Base-by-base conservation (phyloP, 805 yeast species). In the Lipomyces oligophaga region DNA sequence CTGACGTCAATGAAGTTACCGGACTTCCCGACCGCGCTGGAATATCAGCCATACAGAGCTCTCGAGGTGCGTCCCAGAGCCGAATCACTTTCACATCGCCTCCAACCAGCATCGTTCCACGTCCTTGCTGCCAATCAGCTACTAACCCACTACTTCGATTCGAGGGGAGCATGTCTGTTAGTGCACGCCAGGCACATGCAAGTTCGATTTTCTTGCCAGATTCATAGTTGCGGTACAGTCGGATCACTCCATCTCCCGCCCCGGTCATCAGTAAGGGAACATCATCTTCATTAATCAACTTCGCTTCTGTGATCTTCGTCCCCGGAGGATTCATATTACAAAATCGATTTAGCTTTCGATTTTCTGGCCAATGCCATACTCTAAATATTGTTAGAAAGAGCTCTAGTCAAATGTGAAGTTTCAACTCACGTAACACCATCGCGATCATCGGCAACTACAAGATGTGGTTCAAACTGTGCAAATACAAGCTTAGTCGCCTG, bases 21-120 rank as follows among this genome's bases (percentile, higher is more conserved):
- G 90, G 80, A 16, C 90, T 80, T 0, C 95, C 80, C 0, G 96
- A 85, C 46, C 96, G 75, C 0, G 95, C 94, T 0, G 97, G 96
- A 40, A 93, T 83, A 59, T 88, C 96, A 15, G 79, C 78, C 38
- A 85, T 74, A 61, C 96, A 83, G 41, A 83, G 72, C 61, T 93
- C 98, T 28, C 96, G 72, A 10, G 96, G 93, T 0, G 97, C 97
- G 67, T 93, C 97, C 98, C 98, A 93, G 1, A 89, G 73, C 47
- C 95, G 72, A 45, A 93, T 86, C 20, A 88, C 81, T 59, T 89
- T 85, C 6, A 86, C 95, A 69, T 93, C 97, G 37, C 98, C 98
- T 33, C 96, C 88, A 1, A 85, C 96, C 43, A 90, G 69, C 31
- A 93, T 69, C 0, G 95, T 79, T 0, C 98, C 98, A 50, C 96